These are phyloP conservation scores for Fusarium agapanthi DNA, from an alignment of 2,329 filamentous ascomycete species.

Conservation along the genomic window DNA sequence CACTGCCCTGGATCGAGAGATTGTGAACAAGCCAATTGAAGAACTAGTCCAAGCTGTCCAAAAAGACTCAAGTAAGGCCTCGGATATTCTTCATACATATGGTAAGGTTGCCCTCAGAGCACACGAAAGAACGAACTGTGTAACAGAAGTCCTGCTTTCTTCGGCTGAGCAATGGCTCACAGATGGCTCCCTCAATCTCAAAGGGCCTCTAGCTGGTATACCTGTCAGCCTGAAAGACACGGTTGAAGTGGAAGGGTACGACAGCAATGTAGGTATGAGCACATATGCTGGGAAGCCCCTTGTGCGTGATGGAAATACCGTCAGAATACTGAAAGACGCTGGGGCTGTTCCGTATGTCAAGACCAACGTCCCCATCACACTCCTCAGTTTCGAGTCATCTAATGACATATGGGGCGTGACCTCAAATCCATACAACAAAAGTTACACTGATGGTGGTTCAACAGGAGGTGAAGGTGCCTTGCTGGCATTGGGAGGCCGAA, in stretches of 20 bases:
- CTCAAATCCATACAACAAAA: conserved; percentile 83
- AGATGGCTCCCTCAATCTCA: conserved; percentile 70
- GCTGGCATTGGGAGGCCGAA: conserved; percentile 82
- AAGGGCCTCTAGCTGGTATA: conserved; percentile 86
- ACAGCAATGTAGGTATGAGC: conserved; percentile 84
- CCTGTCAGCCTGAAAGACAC: conserved; percentile 86
- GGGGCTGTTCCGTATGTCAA: conserved; percentile 93
- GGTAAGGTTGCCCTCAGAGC: conserved; percentile 86
- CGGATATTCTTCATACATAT: conserved; percentile 84
- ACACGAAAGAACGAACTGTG: conserved; percentile 86
- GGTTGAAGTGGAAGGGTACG: conserved; percentile 83
- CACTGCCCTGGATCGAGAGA: conserved; percentile 69
- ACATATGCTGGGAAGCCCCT: conserved; percentile 73
- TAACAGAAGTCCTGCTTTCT: conserved; percentile 85
- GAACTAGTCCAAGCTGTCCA: conserved; percentile 82
- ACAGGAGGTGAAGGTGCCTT: conserved; percentile 88
- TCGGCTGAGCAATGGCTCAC: conserved; percentile 78
- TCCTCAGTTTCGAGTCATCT: conserved; percentile 85
- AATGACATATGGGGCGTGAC: conserved; percentile 82
- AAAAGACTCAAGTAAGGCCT: conserved; percentile 68
- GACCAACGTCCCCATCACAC: conserved; percentile 86
- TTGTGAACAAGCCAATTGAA: conserved; percentile 78
- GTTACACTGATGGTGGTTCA: conserved; percentile 88
- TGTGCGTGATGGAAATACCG: conserved; percentile 74
- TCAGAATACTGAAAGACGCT: conserved; percentile 83